Evolutionary conservation across 169 alveolate genomes (phyloP), one percentile per base, ranked within the genome.

Genomic region (Eimeria sp.): DNA sequence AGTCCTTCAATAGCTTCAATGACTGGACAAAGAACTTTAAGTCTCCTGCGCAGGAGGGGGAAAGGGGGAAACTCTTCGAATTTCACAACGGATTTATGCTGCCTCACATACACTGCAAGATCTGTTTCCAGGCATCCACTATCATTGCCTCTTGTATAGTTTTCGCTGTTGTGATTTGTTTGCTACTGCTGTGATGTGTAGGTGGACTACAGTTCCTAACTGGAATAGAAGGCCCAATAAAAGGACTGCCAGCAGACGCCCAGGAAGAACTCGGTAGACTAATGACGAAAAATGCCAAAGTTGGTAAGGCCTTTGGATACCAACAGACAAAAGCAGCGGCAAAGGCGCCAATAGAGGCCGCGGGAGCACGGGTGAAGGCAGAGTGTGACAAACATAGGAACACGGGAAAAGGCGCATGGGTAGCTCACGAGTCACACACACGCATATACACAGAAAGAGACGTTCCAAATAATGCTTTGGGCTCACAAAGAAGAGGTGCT

Each of bases 251-350:
- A 4, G 34, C 14, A n/a, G 92, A 27, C 14, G 54, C 92, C n/a
- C 34, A 14, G 22, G 92, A 84, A 57, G 92, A 84, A 34, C 92
- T 84, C 47, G 92, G 92, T 27, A 49, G 92, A 22, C 76, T 27
- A n/a, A 22, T 84, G 11, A 58, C 43, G 92, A 84, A 61, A 27
- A 58, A 9, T 40, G n/a, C n/a, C 51, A 83, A 34, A 49, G 0
- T 54, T 18, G n/a, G 91, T 83, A 49, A 49, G 91, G 20, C 25
- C 22, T 75, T 9, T 40, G 91, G 49, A 7, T 18, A 47, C 49
- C 22, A 25, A 22, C 0, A 25, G 61, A 10, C 58, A 75, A 9
- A 47, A 47, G 47, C 57, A 25, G 61, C 3, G 4, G 45, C 57
- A 78, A 25, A 78, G 75, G 75, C 9, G 14, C 16, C 20, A 7